Evolutionary conservation across 2,329 filamentous ascomycete genomes (phyloP).

Genomic region (Stachybotrys echinatus): DNA sequence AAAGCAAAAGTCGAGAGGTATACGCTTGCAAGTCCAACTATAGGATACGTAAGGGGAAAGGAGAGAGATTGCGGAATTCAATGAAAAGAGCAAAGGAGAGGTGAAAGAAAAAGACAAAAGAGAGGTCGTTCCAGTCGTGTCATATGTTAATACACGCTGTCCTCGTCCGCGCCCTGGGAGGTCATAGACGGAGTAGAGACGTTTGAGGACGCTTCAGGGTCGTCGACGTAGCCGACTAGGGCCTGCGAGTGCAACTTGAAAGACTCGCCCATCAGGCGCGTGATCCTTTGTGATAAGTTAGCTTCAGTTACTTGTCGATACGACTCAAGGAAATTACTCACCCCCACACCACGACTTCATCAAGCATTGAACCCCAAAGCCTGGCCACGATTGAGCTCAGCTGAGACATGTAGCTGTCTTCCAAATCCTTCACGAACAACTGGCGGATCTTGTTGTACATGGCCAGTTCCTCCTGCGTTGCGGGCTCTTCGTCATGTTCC

Average conservation of each 20-base stretch:
- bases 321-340: slow-evolving; percentile 52
- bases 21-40: slow-evolving; percentile 16
- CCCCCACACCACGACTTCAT: slow-evolving; percentile 99
- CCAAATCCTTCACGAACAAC: slow-evolving; percentile 85
- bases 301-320: slow-evolving; percentile 3
- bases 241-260: slow-evolving; percentile 97
- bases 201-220: slow-evolving; percentile 64
- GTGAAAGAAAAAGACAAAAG: slow-evolving; percentile 26
- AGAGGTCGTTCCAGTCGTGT: slow-evolving; percentile 48
- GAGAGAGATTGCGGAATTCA: not conserved
- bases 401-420: slow-evolving; percentile 74
- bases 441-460: slow-evolving; percentile 93
- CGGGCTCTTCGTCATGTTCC: slow-evolving; percentile 95
- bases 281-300: slow-evolving; percentile 59
- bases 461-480: slow-evolving; percentile 73
- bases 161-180: slow-evolving; percentile 65
- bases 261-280: slow-evolving; percentile 94
- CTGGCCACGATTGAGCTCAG: slow-evolving; percentile 92
- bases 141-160: slow-evolving; percentile 62
- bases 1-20: slow-evolving; percentile 20
- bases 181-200: slow-evolving; percentile 68
- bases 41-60: not conserved
- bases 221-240: slow-evolving; percentile 89
- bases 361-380: slow-evolving; percentile 96
- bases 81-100: slow-evolving; percentile 6